Conservation (phyloP, 208 protist species). For the Crithidia acanthocephali region DNA sequence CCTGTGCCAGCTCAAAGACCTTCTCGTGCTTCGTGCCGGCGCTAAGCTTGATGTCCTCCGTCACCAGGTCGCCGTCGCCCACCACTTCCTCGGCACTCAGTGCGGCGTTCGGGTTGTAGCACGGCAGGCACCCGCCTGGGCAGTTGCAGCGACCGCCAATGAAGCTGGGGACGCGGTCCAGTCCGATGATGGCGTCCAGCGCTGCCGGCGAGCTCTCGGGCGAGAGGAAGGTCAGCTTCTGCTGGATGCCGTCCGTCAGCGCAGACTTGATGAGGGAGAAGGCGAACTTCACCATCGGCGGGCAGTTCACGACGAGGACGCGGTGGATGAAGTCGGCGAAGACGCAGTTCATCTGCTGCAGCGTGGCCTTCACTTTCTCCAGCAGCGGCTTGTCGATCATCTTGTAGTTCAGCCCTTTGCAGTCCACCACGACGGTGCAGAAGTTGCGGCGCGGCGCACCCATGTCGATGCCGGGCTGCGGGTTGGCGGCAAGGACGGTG, state of each 20-base stretch:
- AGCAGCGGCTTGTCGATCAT: slow-evolving; percentile 62
- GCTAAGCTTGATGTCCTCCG: slow-evolving; percentile 57
- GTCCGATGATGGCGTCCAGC: slow-evolving; percentile 49
- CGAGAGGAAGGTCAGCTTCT: slow-evolving; percentile 60
- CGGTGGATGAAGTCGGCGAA: slow-evolving; percentile 66
- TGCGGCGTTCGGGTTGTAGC: slow-evolving; percentile 40
- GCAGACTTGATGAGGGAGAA: slow-evolving; percentile 63
- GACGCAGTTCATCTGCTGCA: slow-evolving; percentile 46
- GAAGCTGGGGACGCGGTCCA: slow-evolving; percentile 56
- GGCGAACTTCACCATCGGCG: slow-evolving; percentile 65
- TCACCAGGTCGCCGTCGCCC: slow-evolving; percentile 42
- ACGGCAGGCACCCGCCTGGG: slow-evolving; percentile 50
- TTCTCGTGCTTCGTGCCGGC: slow-evolving; percentile 52
- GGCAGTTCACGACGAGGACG: slow-evolving; percentile 69
- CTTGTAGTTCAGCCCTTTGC: slow-evolving; percentile 57
- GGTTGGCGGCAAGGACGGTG: slow-evolving; percentile 29
- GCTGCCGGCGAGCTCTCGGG: slow-evolving; percentile 51
- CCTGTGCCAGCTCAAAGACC: slow-evolving; percentile 43
- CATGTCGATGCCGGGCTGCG: slow-evolving; percentile 36
- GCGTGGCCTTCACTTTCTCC: slow-evolving; percentile 47
- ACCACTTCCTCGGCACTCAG: slow-evolving; percentile 32
- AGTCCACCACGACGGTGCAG: slow-evolving; percentile 65
- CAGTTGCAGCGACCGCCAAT: slow-evolving; percentile 70
- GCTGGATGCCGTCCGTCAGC: slow-evolving; percentile 42
- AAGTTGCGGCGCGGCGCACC: slow-evolving; percentile 38